Base-by-base conservation (phyloP, 106 monocot species). In the Ottelia alismoides region DNA sequence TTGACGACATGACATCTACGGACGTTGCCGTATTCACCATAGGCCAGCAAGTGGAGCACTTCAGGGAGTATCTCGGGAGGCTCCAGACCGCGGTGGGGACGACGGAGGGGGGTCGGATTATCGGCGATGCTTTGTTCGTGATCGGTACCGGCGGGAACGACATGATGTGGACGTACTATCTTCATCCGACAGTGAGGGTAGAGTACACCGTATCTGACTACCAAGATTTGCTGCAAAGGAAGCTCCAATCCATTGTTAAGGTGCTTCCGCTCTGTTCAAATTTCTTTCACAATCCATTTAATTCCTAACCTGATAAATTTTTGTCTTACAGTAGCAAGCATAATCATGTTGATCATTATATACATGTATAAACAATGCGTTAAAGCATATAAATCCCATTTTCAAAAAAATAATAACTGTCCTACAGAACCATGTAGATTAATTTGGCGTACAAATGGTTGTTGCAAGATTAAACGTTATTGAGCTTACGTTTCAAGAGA, bases 111-210 rank as follows among this genome's bases (percentile, higher is more conserved):
- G 2, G 11, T 0, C 24, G 20, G 45, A 60, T 24, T 0, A 23
- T 60, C 11, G 18, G 20, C 9, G 19, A 27, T 17, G 43, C 59
- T 14, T 12, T 60, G 20, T 40, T 60, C 17, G 10, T 60, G 22
- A 27, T 60, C 24, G 32, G 59, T 19, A 32, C 59, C 3, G 59
- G 40, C 1, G 25, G 31, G 2, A 60, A 60, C 9, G 59, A 60
- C 46, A 20, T 60, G 21, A n/a, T 25, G 0, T 11, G 44, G 3
- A 60, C 23, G 26, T 60, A 45, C 46, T 60, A 60, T 17, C 14
- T 25, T 17, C 11, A 6, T 1, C 45, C 59, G 3, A 26, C 43
- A 24, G 20, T 43, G 46, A 25, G 26, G 4, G 22, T 10, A 2
- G 21, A 60, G 19, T 45, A 32, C 25, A 47, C 17, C 5, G 23